phyloP scores from a whole-genome alignment of 352 stramenopile genomes.

The Globisporangium yorkense region DNA sequence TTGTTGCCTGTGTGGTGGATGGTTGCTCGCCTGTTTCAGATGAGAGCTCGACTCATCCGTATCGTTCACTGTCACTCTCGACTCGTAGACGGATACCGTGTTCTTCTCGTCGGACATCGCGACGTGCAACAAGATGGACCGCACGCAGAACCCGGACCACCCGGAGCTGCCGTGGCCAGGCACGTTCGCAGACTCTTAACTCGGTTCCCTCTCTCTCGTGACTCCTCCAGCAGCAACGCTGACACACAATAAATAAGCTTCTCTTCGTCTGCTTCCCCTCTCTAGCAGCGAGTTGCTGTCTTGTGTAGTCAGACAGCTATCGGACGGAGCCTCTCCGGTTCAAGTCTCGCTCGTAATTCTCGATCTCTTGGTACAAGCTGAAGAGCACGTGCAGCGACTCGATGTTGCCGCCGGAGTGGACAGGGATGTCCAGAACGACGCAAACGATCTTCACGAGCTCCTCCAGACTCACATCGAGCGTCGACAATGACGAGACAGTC shows the following conservation, averaged over 20 bases:
- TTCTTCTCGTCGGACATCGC: slow-evolving; percentile 72
- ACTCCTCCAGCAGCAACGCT: background rate
- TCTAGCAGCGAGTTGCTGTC: too few species aligned
- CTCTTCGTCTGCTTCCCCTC: background rate
- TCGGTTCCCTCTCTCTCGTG: background rate
- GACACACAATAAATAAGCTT: slow-evolving; percentile 8
- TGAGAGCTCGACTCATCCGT: background rate
- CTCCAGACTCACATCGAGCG: slow-evolving; percentile 80
- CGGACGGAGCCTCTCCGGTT: slow-evolving; percentile 4
- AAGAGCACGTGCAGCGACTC: slow-evolving; percentile 92
- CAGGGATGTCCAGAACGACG: slow-evolving; percentile 89
- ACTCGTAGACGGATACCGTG: slow-evolving; percentile 45
- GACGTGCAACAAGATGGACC: slow-evolving; percentile 75
- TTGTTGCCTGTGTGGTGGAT: background rate
- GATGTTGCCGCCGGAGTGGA: slow-evolving; percentile 71
- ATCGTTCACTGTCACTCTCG: background rate
- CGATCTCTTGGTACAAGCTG: slow-evolving; percentile 82
- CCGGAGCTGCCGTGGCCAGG: slow-evolving; percentile 61
- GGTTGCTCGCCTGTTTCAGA: too few species aligned
- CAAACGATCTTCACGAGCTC: slow-evolving; percentile 87
- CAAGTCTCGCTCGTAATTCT: slow-evolving; percentile 44
- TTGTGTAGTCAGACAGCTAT: slow-evolving; percentile 2
- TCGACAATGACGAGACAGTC: slow-evolving; percentile 19
- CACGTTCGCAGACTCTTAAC: slow-evolving; percentile 56
- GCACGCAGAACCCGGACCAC: slow-evolving; percentile 56